phyloP scores from a whole-genome alignment of 2,329 filamentous ascomycete genomes.

The Xylariales sp. region DNA sequence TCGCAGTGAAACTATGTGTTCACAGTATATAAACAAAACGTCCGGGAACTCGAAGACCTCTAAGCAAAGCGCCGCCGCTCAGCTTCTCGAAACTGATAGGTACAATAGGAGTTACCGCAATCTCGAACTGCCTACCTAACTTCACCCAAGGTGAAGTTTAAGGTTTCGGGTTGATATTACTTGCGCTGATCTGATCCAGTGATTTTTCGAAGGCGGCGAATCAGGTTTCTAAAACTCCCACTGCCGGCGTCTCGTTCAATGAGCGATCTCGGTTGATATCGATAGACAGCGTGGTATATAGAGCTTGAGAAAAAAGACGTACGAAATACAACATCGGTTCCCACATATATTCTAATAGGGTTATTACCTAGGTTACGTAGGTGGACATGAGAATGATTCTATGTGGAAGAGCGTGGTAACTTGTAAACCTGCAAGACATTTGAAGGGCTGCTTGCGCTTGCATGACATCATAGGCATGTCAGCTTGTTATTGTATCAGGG shows the following conservation, averaged over 20 bases:
- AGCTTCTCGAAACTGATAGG: not conserved
- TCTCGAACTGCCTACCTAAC: not conserved
- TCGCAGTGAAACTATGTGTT: not conserved
- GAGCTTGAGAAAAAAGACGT: not conserved
- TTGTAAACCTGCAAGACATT: not conserved
- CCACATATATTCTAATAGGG: not conserved
- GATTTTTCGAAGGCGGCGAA: not conserved
- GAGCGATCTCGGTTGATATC: not conserved
- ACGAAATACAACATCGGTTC: not conserved
- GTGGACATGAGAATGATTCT: not conserved
- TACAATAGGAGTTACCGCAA: not conserved
- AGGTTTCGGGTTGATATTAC: not conserved
- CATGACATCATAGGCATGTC: slow-evolving; percentile 27
- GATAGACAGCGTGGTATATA: not conserved
- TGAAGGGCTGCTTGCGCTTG: not conserved
- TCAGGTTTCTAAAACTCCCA: not conserved
- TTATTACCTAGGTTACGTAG: not conserved
- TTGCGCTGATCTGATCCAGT: not conserved
- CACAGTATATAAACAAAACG: not conserved
- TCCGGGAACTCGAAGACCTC: no score
- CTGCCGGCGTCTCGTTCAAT: not conserved
- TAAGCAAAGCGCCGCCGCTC: not conserved
- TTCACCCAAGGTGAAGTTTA: not conserved
- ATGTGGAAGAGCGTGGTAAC: not conserved
- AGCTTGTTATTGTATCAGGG: slow-evolving; percentile 3